phyloP scores from a whole-genome alignment of 352 stramenopile species.

The Globisporangium spinosum region DNA sequence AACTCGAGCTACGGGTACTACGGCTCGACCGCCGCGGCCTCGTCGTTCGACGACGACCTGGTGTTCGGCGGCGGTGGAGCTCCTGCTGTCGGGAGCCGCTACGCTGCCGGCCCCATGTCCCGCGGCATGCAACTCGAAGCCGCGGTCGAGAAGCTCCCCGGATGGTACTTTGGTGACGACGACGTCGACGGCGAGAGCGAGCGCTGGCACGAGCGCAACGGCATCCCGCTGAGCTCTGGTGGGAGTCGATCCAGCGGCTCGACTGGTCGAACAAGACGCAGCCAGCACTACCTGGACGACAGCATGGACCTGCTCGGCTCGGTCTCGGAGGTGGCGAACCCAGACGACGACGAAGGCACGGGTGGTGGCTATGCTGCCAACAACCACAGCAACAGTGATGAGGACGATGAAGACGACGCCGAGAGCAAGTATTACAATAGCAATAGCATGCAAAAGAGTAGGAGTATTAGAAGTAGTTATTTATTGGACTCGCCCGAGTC shows the following conservation, averaged over 20 bases:
- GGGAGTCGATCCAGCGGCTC: background rate
- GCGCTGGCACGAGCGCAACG: slow-evolving; percentile 5
- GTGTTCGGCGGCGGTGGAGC: background rate
- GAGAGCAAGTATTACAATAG: slow-evolving; percentile 12
- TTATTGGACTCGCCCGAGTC: slow-evolving; percentile 20
- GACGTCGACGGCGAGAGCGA: slow-evolving; percentile 20
- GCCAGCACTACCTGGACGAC: slow-evolving; percentile 17
- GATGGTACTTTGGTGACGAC: slow-evolving; percentile 59
- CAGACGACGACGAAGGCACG: slow-evolving; percentile 1
- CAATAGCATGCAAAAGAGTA: slow-evolving; percentile 2
- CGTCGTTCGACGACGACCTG: slow-evolving; percentile 18
- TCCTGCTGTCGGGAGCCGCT: background rate
- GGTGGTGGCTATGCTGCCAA: background rate
- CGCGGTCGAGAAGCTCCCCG: slow-evolving; percentile 57
- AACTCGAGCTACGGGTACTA: slow-evolving; percentile 21
- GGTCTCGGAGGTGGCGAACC: slow-evolving; percentile 10
- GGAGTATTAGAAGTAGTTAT: slow-evolving; percentile 23
- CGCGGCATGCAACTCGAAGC: slow-evolving; percentile 64
- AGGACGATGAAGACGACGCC: slow-evolving; percentile 1
- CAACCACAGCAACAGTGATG: background rate
- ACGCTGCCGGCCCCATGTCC: slow-evolving; percentile 25
- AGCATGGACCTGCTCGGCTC: slow-evolving; percentile 20
- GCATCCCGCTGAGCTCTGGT: slow-evolving; percentile 1
- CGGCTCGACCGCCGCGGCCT: slow-evolving; percentile 17
- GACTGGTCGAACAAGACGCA: slow-evolving; percentile 18